Evolutionary conservation across 352 stramenopile genomes (phyloP).

Genomic region (Globisporangium spinosum): DNA sequence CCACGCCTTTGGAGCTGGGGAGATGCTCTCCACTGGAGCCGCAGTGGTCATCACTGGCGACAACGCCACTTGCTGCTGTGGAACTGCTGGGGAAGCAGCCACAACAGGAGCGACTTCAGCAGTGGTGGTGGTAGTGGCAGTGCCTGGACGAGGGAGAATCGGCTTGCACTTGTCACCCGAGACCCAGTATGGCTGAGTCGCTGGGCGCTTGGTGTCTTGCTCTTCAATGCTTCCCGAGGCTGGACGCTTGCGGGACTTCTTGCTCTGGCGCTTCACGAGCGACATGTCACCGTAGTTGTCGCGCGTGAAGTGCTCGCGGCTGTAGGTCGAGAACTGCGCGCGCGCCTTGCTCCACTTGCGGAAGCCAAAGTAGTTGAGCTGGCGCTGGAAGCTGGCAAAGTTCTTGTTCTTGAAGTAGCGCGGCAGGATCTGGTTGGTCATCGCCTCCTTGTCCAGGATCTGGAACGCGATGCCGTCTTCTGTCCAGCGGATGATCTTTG

Average conservation of each 20-base stretch:
- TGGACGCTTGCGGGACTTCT: slow-evolving; percentile 78
- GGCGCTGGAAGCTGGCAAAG: slow-evolving; percentile 94
- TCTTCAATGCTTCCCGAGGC: slow-evolving; percentile 30
- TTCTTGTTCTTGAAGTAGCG: slow-evolving; percentile 96
- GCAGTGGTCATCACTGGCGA: neutral
- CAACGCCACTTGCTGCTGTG: slow-evolving; percentile 6
- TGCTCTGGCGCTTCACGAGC: slow-evolving; percentile 84
- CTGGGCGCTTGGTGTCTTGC: slow-evolving; percentile 33
- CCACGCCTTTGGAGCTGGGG: slow-evolving; percentile 6
- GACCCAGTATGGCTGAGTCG: slow-evolving; percentile 24
- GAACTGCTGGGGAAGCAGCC: neutral
- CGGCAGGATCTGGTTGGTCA: slow-evolving; percentile 89
- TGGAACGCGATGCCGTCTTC: slow-evolving; percentile 75
- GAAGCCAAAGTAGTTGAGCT: slow-evolving; percentile 96
- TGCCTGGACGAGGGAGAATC: slow-evolving; percentile 41
- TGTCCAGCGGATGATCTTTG: slow-evolving; percentile 79
- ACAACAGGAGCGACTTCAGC: neutral
- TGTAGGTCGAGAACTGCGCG: slow-evolving; percentile 72
- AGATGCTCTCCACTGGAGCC: slow-evolving; percentile 3
- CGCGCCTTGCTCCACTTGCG: slow-evolving; percentile 86
- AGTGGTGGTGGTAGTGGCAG: neutral
- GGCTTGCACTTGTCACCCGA: slow-evolving; percentile 58
- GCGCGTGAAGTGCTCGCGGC: slow-evolving; percentile 75
- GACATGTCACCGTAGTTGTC: slow-evolving; percentile 86
- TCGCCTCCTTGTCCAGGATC: slow-evolving; percentile 79